Conservation (phyloP, 2,329 filamentous ascomycete species). For the Curvularia sp. region DNA sequence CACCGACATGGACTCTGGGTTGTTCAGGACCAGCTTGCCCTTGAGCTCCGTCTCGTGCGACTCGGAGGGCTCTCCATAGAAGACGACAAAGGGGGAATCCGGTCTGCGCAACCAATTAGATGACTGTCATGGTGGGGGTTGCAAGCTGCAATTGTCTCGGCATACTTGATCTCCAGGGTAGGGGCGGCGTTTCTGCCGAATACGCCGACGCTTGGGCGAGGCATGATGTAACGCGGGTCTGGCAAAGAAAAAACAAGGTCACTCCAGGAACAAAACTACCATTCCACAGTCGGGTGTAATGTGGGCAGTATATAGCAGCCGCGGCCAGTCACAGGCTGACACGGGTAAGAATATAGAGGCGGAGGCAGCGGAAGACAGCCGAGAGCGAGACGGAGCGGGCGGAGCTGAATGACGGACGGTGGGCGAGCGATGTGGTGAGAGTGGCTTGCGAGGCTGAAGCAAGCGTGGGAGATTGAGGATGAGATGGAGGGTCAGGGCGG, state of each 20-base stretch:
- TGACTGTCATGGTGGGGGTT: conserved; percentile 2
- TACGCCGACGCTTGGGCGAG: conserved; percentile 41
- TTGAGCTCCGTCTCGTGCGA: conserved; percentile 54
- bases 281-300: conserved; percentile 1
- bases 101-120: conserved; percentile 42
- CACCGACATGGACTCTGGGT: conserved; percentile 57
- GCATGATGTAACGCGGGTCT: conserved; percentile 36
- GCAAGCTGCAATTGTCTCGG: conserved; percentile 7
- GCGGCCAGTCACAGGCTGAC: conserved; percentile 9
- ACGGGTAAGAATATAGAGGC: conserved; percentile 1
- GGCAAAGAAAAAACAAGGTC: conserved; percentile 16
- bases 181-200: conserved; percentile 47
- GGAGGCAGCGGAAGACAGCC: not conserved
- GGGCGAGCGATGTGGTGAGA: too few species aligned
- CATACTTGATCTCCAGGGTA: conserved; percentile 55
- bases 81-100: conserved; percentile 58
- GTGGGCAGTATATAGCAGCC: conserved; percentile 2
- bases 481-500: not conserved
- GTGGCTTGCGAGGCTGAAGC: conserved; percentile 13
- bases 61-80: conserved; percentile 57
- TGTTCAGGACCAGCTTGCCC: conserved; percentile 56
- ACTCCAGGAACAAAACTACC: conserved; percentile 15
- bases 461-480: not conserved
- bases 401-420: not conserved
- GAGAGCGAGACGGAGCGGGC: not conserved